These are phyloP conservation scores for Populus hybrid DNA, from an alignment of 441 rosid genomes.

Conservation along the genomic window DNA sequence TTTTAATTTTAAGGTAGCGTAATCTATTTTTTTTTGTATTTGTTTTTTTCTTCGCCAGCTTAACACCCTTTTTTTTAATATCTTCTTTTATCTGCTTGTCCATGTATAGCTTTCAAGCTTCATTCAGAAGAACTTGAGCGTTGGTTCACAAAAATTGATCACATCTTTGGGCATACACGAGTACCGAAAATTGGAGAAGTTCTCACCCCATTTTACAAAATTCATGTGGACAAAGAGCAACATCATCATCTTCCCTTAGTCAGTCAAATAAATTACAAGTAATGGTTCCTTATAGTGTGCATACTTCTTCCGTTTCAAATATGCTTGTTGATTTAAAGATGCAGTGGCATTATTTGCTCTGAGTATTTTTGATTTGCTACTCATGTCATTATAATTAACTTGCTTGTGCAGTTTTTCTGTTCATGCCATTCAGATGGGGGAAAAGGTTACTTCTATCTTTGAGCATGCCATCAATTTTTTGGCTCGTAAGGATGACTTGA, in stretches of 20 bases:
- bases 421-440: slow-evolving; percentile 92
- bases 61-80: background rate
- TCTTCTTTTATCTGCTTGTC: slow-evolving; percentile 7
- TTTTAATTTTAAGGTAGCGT: no score
- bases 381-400: background rate
- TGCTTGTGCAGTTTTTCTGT: slow-evolving; percentile 71
- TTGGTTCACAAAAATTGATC: slow-evolving; percentile 93
- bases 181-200: slow-evolving; percentile 75
- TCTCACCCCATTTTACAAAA: slow-evolving; percentile 74
- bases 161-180: slow-evolving; percentile 87
- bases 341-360: slow-evolving; percentile 1
- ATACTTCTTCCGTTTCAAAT: background rate
- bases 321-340: slow-evolving; percentile 12
- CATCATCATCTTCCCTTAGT: slow-evolving; percentile 71
- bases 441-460: slow-evolving; percentile 81
- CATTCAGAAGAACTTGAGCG: slow-evolving; percentile 88
- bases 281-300: slow-evolving; percentile 17
- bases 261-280: slow-evolving; percentile 93
- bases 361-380: no score
- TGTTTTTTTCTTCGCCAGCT: background rate
- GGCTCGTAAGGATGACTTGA: slow-evolving; percentile 68
- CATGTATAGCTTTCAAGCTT: slow-evolving; percentile 67
- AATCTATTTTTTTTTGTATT: background rate
- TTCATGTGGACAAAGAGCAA: slow-evolving; percentile 53
- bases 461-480: slow-evolving; percentile 83